Base-by-base conservation (phyloP, 2,329 filamentous ascomycete species). In the Pyrenophora teres region DNA sequence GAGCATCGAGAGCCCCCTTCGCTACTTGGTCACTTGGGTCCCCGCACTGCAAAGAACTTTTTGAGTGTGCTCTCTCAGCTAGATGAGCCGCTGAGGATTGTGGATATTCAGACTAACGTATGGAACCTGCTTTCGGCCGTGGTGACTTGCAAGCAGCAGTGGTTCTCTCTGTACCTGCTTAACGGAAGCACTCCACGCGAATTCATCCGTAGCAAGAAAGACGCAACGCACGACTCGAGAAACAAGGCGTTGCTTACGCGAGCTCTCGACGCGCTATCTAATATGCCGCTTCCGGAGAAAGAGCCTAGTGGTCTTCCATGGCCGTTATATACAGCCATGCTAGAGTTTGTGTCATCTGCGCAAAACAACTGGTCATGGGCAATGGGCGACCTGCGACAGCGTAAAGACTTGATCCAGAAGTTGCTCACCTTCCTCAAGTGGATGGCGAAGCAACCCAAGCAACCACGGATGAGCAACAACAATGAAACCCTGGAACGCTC, bases 291-390 rank as follows among this genome's bases (percentile, higher is more conserved):
- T 1, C 72, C 92, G 18, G 80, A 87, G 7, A 80, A 83, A n/a
- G 77, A 79, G 30, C 50, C 45, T 12, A 40, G 23, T 18, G 41
- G 44, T 4, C 31, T 64, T 9, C 53, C 65, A 4, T 69, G 65
- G 66, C 57, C 62, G 13, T 84, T 91, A 56, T 84, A 87, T 3
- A 77, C 92, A 18, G 85, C 89, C 0, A 86, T 97, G 63, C 80
- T 99, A 13, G 87, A 93, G 63, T 97, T 97, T 70, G 85, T 97
- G 32, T 86, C 90, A 2, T 86, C 89, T 2, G 90, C 93, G 4
- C 92, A 97, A 68, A 94, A 96, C 71, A 90, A 92, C 68, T 97
- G 93, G 93, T 89, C 92, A 1, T 96, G 93, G 90, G 92, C 91
- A 1, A 92, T 95, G 50, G 87, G 90, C 50, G 86, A 88, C 33